phyloP scores from a whole-genome alignment of 805 yeast species.

The Blastobotrys americana region DNA sequence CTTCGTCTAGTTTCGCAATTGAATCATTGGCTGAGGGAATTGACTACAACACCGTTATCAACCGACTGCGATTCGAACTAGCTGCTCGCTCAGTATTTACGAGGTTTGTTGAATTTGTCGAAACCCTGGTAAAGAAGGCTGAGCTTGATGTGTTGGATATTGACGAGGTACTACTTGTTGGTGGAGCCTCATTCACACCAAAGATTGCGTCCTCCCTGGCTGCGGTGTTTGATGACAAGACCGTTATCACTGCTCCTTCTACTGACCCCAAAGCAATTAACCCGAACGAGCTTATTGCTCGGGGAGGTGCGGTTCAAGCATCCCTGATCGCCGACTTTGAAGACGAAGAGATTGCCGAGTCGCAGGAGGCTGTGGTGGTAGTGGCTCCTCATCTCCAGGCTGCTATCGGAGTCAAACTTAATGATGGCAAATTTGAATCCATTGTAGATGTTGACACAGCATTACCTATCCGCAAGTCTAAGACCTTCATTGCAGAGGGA shows the following conservation, averaged over 20 bases:
- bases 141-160: slow-evolving; percentile 76
- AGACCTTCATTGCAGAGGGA: slow-evolving; percentile 54
- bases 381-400: slow-evolving; percentile 81
- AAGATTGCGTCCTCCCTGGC: slow-evolving; percentile 74
- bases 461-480: slow-evolving; percentile 75
- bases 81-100: slow-evolving; percentile 71
- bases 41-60: slow-evolving; percentile 88
- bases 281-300: slow-evolving; percentile 83
- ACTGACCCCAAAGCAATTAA: slow-evolving; percentile 66
- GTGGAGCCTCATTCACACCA: slow-evolving; percentile 91
- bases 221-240: slow-evolving; percentile 68
- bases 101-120: slow-evolving; percentile 71
- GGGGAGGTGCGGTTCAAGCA: slow-evolving; percentile 97
- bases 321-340: slow-evolving; percentile 69
- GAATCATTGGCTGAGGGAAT: slow-evolving; percentile 91
- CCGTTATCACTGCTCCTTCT: slow-evolving; percentile 69
- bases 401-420: slow-evolving; percentile 77
- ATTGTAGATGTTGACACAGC: slow-evolving; percentile 79
- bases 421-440: slow-evolving; percentile 63
- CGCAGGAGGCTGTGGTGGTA: slow-evolving; percentile 73
- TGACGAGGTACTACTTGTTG: slow-evolving; percentile 85
- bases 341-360: slow-evolving; percentile 78
- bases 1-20: slow-evolving; percentile 82
- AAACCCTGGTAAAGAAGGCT: slow-evolving; percentile 69
- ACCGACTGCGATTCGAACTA: slow-evolving; percentile 89